Percentiles rank a stretch among this genome's conserved stretches.
Evolutionary conservation across 108 stramenopile genomes (phyloP).

Genomic region (Poteriospumella lacustris): DNA sequence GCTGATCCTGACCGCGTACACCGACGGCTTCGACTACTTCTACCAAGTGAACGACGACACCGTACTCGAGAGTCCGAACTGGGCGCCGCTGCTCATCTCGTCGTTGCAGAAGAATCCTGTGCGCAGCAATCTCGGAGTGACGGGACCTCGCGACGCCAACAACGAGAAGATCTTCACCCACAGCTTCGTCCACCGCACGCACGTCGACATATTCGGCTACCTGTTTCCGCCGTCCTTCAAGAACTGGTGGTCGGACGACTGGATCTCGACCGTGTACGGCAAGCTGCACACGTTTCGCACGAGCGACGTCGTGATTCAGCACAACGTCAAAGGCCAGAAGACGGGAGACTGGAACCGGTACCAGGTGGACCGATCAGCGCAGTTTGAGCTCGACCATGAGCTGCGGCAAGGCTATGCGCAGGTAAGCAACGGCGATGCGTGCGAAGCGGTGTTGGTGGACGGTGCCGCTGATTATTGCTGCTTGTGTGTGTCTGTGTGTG

Average conservation of each 20-base stretch:
- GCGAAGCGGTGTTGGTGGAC: too few species aligned
- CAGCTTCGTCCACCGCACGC: conserved; percentile 58
- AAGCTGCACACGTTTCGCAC: conserved; percentile 37
- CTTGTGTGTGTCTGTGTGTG: background rate
- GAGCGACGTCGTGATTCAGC: conserved; percentile 34
- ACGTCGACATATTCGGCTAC: conserved; percentile 56
- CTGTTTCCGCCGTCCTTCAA: conserved; percentile 55
- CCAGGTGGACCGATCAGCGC: conserved; percentile 31
- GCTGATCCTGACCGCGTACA: conserved; percentile 45
- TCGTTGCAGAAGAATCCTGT: conserved; percentile 6
- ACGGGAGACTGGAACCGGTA: conserved; percentile 30
- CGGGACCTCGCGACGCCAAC: conserved; percentile 50
- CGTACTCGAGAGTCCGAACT: conserved; percentile 30
- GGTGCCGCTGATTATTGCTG: background rate
- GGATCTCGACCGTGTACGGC: conserved; percentile 59
- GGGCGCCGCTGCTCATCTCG: conserved; percentile 34
- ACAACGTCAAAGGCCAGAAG: conserved; percentile 43
- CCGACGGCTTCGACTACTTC: conserved; percentile 51
- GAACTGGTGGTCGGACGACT: conserved; percentile 63
- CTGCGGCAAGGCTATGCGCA: conserved; percentile 31
- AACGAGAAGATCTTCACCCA: conserved; percentile 53
- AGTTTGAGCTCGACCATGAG: conserved; percentile 21
- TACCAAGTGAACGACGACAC: conserved; percentile 61
- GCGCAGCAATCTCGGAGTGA: conserved; percentile 49
- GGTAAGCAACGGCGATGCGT: too few species aligned